phyloP scores from a whole-genome alignment of 108 stramenopile species.

The Skeletonema potamos region DNA sequence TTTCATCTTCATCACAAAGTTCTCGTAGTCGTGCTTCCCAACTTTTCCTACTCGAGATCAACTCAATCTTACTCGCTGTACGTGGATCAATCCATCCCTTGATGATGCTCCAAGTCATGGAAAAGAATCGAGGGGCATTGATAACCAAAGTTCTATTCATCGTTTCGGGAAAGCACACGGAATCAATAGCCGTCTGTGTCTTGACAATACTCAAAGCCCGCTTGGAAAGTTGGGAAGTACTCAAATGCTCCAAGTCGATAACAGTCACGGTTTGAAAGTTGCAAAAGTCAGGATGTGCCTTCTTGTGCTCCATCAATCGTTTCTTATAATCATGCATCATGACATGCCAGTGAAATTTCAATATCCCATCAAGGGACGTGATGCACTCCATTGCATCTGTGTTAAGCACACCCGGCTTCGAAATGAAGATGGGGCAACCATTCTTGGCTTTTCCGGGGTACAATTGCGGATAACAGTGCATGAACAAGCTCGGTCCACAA shows the following conservation, averaged over 20 bases:
- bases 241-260: slow-evolving; percentile 70
- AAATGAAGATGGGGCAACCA: slow-evolving; percentile 76
- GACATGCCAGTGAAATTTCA: slow-evolving; percentile 83
- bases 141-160: slow-evolving; percentile 79
- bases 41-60: slow-evolving; percentile 60
- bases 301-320: slow-evolving; percentile 61
- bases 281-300: slow-evolving; percentile 68
- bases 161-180: slow-evolving; percentile 87
- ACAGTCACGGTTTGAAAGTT: slow-evolving; percentile 76
- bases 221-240: slow-evolving; percentile 57
- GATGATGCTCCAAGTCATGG: slow-evolving; percentile 79
- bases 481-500: slow-evolving; percentile 62
- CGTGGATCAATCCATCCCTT: slow-evolving; percentile 86
- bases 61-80: slow-evolving; percentile 79
- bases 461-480: slow-evolving; percentile 81
- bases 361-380: slow-evolving; percentile 76
- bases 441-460: slow-evolving; percentile 78
- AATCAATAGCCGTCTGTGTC: slow-evolving; percentile 85
- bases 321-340: slow-evolving; percentile 83
- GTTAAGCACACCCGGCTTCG: slow-evolving; percentile 83
- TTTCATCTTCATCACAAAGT: slow-evolving; percentile 64
- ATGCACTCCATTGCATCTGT: slow-evolving; percentile 80
- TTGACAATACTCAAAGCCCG: slow-evolving; percentile 76
- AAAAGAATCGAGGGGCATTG: slow-evolving; percentile 86
- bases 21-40: slow-evolving; percentile 72